These are phyloP conservation scores for Trypanosoma congolense DNA, from an alignment of 208 protist species.

Conservation along the genomic window DNA sequence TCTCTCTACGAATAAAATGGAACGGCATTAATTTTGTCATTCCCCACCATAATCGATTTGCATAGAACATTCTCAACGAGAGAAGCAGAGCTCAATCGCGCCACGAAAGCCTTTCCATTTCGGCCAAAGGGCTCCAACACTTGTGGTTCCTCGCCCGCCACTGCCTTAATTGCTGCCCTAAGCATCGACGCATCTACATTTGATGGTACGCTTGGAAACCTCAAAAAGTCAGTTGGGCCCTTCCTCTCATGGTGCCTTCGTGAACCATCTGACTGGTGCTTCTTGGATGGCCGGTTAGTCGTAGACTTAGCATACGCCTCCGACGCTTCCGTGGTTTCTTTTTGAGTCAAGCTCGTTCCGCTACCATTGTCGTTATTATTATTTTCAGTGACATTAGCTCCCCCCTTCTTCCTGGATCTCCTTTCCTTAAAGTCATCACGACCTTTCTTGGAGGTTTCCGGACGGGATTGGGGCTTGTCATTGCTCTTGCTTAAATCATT, in stretches of 20 bases:
- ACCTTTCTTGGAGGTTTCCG: not conserved
- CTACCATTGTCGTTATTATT: conserved; percentile 5
- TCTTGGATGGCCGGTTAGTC: too few species aligned
- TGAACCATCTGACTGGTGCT: too few species aligned
- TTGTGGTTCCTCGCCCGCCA: not conserved
- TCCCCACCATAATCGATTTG: too few species aligned
- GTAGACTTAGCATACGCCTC: too few species aligned
- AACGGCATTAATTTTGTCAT: too few species aligned
- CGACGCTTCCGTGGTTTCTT: too few species aligned
- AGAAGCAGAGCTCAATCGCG: not conserved
- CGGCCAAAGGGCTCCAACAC: not conserved
- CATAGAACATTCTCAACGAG: not conserved
- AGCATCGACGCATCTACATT: not conserved
- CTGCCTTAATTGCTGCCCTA: not conserved
- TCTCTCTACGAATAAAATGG: too few species aligned
- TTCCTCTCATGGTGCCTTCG: not conserved
- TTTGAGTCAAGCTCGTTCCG: too few species aligned
- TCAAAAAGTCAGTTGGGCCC: not conserved
- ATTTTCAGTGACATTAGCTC: conserved; percentile 12
- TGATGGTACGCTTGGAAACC: not conserved
- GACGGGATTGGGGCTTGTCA: not conserved
- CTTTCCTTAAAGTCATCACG: not conserved
- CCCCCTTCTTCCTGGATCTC: not conserved
- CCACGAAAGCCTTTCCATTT: not conserved
- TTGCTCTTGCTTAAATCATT: not conserved